Percentiles rank a stretch among this genome's conserved stretches.
Conservation (phyloP, 2,329 filamentous ascomycete species). For the Arthrobotrys megalospora region DNA sequence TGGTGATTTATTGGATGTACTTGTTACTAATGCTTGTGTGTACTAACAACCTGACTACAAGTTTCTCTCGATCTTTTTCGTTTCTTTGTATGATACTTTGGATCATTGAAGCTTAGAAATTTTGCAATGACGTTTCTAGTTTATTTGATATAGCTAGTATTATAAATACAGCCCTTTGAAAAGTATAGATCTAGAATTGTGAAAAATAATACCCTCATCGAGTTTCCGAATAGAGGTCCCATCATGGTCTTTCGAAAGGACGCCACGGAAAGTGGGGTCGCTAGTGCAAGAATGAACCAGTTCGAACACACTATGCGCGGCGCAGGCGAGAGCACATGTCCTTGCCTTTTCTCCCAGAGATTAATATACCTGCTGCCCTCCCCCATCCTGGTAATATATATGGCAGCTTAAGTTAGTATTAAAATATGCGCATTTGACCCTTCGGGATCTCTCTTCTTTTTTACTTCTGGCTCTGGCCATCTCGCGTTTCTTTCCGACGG, state of each 20-base stretch:
- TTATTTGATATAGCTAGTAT: too few species aligned
- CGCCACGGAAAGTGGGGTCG: constrained; percentile 9
- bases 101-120: too few species aligned
- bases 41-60: too few species aligned
- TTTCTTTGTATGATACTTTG: too few species aligned
- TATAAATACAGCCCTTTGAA: not conserved
- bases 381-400: constrained; percentile 16
- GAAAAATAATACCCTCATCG: not conserved
- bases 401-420: not conserved
- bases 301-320: not conserved
- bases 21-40: too few species aligned
- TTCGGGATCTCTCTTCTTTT: not conserved
- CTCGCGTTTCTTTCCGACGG: not conserved
- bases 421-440: too few species aligned
- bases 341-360: not conserved
- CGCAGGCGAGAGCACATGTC: constrained; percentile 4
- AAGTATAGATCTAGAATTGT: not conserved
- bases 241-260: not conserved
- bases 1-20: too few species aligned
- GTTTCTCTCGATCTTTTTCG: too few species aligned
- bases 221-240: not conserved
- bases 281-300: not conserved
- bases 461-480: too few species aligned
- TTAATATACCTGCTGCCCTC: not conserved
- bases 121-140: too few species aligned